Percentiles rank a stretch among this genome's conserved stretches.
phyloP scores from a whole-genome alignment of 2,329 filamentous ascomycete species.

The Macrophomina pseudophaseolina region DNA sequence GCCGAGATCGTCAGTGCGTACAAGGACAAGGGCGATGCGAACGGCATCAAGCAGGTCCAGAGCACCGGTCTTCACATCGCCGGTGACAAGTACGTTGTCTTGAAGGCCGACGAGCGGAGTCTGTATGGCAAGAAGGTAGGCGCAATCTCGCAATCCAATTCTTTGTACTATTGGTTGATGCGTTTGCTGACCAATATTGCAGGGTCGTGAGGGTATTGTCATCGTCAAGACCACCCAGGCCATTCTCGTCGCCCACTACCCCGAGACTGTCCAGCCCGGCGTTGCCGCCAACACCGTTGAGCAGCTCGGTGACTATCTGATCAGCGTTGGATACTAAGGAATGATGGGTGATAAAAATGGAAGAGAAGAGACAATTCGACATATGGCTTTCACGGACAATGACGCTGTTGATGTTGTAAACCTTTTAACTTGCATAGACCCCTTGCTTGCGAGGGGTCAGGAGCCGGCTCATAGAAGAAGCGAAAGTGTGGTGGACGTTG shows the following conservation, averaged over 20 bases:
- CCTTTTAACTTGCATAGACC: conserved; percentile 45
- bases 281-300: conserved; percentile 80
- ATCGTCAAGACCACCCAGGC: conserved; percentile 88
- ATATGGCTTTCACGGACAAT: conserved; percentile 25
- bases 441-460: conserved; percentile 26
- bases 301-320: conserved; percentile 85
- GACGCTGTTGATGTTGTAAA: conserved; percentile 38
- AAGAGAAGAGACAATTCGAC: conserved; percentile 4
- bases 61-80: conserved; percentile 75
- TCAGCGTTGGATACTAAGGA: conserved; percentile 73
- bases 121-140: conserved; percentile 85
- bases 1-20: conserved; percentile 56
- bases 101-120: conserved; percentile 76
- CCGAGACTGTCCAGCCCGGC: conserved; percentile 73
- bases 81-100: conserved; percentile 78
- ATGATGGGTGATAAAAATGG: conserved; percentile 15
- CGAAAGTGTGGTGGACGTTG: conserved; percentile 22
- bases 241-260: conserved; percentile 87
- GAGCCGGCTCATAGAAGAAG: conserved; percentile 28
- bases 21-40: conserved; percentile 58
- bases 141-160: conserved; percentile 2
- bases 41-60: conserved; percentile 69
- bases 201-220: conserved; percentile 81
- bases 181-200: conserved; percentile 6
- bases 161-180: conserved; percentile 15